These are phyloP conservation scores for Silene latifolia DNA, from an alignment of 148 eudicot species.

Conservation along the genomic window DNA sequence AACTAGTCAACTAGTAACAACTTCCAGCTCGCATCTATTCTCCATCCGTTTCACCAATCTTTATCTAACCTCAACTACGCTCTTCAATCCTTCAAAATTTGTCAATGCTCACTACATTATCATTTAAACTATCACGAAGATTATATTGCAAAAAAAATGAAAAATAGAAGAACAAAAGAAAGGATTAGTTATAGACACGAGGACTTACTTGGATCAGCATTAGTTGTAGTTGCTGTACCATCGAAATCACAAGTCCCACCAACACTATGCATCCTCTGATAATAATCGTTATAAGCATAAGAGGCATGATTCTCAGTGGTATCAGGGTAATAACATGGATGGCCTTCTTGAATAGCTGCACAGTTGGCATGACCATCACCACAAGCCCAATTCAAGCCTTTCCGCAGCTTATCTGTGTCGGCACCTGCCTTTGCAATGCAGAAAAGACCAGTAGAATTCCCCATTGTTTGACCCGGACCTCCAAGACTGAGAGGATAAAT, in stretches of 20 bases:
- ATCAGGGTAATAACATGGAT: slow-evolving; percentile 74
- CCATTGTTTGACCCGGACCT: slow-evolving; percentile 29
- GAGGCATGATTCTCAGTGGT: slow-evolving; percentile 88
- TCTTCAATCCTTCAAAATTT: background rate
- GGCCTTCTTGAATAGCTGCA: slow-evolving; percentile 72
- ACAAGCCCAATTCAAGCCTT: slow-evolving; percentile 91
- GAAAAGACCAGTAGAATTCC: slow-evolving; percentile 55
- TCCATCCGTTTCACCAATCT: background rate
- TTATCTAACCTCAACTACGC: background rate
- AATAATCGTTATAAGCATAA: slow-evolving; percentile 90
- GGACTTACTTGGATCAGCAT: slow-evolving; percentile 81
- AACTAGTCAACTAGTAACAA: background rate
- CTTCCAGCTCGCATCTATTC: background rate
- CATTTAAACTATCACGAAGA: background rate
- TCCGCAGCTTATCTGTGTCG: slow-evolving; percentile 49
- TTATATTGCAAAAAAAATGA: background rate
- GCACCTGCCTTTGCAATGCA: slow-evolving; percentile 69
- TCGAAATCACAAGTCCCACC: slow-evolving; percentile 96
- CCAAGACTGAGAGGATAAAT: slow-evolving; percentile 59
- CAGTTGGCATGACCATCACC: slow-evolving; percentile 88
- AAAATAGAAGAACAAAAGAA: slow-evolving; percentile 2
- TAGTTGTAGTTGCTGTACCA: slow-evolving; percentile 69
- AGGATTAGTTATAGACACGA: background rate
- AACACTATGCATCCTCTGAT: slow-evolving; percentile 63
- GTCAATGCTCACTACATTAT: background rate